A percentile compares a stretch with the other conserved stretches of the same genome.
phyloP scores from a whole-genome alignment of 257 asterid species.

The Leonotis leonurus region DNA sequence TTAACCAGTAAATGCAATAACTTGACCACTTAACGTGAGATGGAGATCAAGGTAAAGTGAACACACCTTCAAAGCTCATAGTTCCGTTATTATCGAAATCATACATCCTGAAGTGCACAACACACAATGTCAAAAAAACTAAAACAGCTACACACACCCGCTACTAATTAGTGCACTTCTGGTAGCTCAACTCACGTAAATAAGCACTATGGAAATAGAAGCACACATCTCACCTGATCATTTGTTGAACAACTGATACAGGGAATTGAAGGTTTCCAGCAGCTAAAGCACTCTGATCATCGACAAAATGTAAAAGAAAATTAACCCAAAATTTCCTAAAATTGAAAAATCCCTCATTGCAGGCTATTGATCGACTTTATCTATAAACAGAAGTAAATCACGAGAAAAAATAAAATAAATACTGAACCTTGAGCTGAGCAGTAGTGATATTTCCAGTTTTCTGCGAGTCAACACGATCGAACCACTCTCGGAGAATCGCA shows the following conservation, averaged over 20 bases:
- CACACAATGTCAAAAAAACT: slow-evolving; percentile 13
- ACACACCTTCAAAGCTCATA: slow-evolving; percentile 71
- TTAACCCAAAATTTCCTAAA: background rate
- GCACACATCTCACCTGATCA: slow-evolving; percentile 49
- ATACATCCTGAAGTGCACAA: slow-evolving; percentile 52
- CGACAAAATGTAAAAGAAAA: background rate
- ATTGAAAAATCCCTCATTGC: background rate
- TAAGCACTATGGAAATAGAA: background rate
- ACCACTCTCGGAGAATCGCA: slow-evolving; percentile 62
- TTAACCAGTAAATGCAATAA: too few species aligned
- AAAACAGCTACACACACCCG: background rate
- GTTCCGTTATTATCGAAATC: slow-evolving; percentile 74
- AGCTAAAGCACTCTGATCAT: slow-evolving; percentile 52
- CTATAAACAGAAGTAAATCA: background rate
- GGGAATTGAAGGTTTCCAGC: slow-evolving; percentile 64
- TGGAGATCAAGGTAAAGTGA: background rate
- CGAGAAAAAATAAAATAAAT: background rate
- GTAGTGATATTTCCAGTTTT: slow-evolving; percentile 59
- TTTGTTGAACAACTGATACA: slow-evolving; percentile 68
- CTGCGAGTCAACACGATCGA: slow-evolving; percentile 66
- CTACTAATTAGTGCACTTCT: background rate
- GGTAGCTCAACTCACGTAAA: background rate
- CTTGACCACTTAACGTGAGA: too few species aligned
- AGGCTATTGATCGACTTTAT: background rate
- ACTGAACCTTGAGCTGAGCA: slow-evolving; percentile 59